A percentile compares a stretch with the other conserved stretches of the same genome.
These are phyloP conservation scores for Micractinium conductrix DNA, from an alignment of 139 green algal genomes.

Conservation along the genomic window DNA sequence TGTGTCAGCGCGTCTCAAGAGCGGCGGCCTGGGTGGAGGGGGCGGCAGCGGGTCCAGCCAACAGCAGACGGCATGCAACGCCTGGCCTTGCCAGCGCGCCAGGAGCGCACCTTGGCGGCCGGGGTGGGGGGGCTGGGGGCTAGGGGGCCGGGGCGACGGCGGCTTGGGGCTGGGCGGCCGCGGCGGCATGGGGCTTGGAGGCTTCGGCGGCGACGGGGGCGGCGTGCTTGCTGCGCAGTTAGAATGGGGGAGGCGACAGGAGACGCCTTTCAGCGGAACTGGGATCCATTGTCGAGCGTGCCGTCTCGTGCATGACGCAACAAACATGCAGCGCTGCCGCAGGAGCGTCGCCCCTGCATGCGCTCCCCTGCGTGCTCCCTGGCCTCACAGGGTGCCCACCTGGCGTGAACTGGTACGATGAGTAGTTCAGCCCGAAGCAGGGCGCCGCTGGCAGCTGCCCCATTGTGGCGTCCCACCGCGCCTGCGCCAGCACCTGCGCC, in stretches of 20 bases:
- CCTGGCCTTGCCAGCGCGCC: background rate
- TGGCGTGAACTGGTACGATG: background rate
- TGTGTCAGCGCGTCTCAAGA: background rate
- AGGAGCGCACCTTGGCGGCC: background rate
- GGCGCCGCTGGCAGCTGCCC: background rate
- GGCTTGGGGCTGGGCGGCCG: no score
- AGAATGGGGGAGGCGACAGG: background rate
- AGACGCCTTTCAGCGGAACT: no score
- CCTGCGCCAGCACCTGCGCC: background rate
- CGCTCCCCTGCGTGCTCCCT: no score
- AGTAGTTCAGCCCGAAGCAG: constrained; percentile 2
- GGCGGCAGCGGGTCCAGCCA: background rate
- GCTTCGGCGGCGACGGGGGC: background rate
- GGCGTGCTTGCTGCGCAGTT: constrained; percentile 14
- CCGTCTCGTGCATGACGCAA: background rate
- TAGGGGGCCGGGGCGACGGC: no score
- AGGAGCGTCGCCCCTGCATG: no score
- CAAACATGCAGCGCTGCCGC: no score
- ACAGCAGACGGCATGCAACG: background rate
- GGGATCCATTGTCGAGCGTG: background rate
- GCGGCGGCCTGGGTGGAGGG: background rate
- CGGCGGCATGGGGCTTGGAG: background rate
- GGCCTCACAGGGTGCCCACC: background rate
- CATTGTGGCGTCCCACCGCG: background rate
- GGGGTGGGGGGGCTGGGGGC: background rate